Conservation (phyloP, 495 filamentous ascomycete genomes). For the Penicillium soppii region DNA sequence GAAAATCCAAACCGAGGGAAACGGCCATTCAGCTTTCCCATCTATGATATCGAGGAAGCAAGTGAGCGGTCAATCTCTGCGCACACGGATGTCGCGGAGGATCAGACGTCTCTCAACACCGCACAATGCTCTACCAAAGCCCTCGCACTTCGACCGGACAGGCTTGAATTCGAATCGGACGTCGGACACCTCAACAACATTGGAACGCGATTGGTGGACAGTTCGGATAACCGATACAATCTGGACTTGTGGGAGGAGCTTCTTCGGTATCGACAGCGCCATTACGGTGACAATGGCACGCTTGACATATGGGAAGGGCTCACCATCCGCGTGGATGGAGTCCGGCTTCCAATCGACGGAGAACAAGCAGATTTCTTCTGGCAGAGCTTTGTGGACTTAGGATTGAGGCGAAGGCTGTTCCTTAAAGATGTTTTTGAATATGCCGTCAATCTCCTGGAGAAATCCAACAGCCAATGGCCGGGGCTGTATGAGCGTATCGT, state of each 20-base stretch:
- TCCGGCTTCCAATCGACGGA: slow-evolving; percentile 48
- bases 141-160: slow-evolving; percentile 30
- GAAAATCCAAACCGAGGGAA: slow-evolving; percentile 6
- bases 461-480: slow-evolving; percentile 42
- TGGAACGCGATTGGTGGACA: slow-evolving; percentile 53
- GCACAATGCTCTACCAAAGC: slow-evolving; percentile 1
- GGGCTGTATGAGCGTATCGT: slow-evolving; percentile 52
- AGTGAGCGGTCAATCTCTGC: not conserved
- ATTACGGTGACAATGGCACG: slow-evolving; percentile 59
- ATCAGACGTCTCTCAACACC: not conserved
- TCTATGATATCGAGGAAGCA: slow-evolving; percentile 29
- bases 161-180: slow-evolving; percentile 53
- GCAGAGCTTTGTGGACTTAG: slow-evolving; percentile 52
- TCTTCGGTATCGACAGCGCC: slow-evolving; percentile 58
- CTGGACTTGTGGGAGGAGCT: slow-evolving; percentile 65
- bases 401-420: slow-evolving; percentile 44
- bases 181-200: slow-evolving; percentile 39
- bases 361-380: slow-evolving; percentile 55
- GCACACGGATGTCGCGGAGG: not conserved
- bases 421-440: slow-evolving; percentile 54
- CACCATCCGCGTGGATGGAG: slow-evolving; percentile 38
- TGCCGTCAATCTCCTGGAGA: slow-evolving; percentile 49
- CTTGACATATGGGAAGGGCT: slow-evolving; percentile 63
- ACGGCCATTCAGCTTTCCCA: slow-evolving; percentile 27
- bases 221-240: slow-evolving; percentile 46